Evolutionary conservation across 1,139 yeast species (phyloP), one percentile per base, ranked within the genome.

Genomic region (Debaryomyces psychrophilus): DNA sequence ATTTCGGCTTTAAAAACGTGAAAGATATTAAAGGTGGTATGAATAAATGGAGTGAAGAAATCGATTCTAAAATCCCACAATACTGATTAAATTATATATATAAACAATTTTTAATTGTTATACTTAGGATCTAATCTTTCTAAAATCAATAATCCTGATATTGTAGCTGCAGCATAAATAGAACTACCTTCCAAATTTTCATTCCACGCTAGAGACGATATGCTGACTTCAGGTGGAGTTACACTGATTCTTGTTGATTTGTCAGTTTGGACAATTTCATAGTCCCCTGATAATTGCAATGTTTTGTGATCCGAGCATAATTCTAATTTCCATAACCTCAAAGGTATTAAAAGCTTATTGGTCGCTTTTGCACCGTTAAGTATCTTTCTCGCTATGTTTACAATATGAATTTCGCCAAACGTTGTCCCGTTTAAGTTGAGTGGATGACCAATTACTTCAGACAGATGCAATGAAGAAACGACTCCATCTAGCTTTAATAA

Each of bases 21-120:
- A 74, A 69, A 47, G 97, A 93, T 61, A 72, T 93, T 5, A 70
- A 64, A 11, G 98, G 98, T 1, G 99, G 99, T 0, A 68, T 90
- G 28, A 72, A 77, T 48, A 76, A 73, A 55, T 93, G 96, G 90
- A 77, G 87, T 45, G 74, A 69, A 15, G 72, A 74, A 0, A 71
- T 89, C 3, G 93, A 90, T 55, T 64, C 72, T 0, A 56, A 58
- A 0, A 76, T 90, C 44, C 97, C 97, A 5, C 73, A 76, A 38
- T 92, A 90, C 59, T 90, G 65, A 60, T 20, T 22, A 23, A 42
- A 4, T 20, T 17, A 29, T 31, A 23, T 33, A 9, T 34, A 12
- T 17, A 15, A 18, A 11, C 5, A 36, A 6, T 12, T 15, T 11
- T 15, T 15, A 42, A 14, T 25, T 18, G 35, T 25, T 27, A 26